Conservation (phyloP, 768 basidiomycete genomes). For the Lactifluus piperatus region DNA sequence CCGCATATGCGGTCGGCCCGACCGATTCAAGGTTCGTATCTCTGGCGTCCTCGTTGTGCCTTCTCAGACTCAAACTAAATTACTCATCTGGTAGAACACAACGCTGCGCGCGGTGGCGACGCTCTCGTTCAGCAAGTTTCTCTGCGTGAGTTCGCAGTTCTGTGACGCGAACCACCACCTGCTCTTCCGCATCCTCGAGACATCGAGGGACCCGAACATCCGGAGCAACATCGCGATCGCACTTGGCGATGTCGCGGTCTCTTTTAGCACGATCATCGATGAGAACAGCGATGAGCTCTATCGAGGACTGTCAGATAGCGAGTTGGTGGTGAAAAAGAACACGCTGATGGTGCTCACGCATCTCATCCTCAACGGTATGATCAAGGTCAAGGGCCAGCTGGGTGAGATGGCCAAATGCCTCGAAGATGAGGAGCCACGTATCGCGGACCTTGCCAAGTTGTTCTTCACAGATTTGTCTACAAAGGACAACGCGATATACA, state of each 20-base stretch:
- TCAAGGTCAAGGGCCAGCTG: slow-evolving; percentile 98
- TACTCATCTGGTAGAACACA: slow-evolving; percentile 51
- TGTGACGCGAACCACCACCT: slow-evolving; percentile 85
- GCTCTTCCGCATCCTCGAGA: slow-evolving; percentile 91
- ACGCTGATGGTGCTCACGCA: slow-evolving; percentile 98
- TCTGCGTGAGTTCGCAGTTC: slow-evolving; percentile 90
- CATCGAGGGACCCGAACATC: slow-evolving; percentile 81
- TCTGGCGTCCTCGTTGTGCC: neutral
- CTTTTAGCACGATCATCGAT: slow-evolving; percentile 95
- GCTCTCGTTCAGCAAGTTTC: slow-evolving; percentile 88
- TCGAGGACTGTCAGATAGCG: slow-evolving; percentile 80
- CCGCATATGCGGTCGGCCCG: slow-evolving; percentile 83
- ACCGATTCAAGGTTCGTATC: slow-evolving; percentile 72
- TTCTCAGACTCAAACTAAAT: neutral
- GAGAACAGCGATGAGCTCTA: slow-evolving; percentile 96
- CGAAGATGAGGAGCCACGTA: slow-evolving; percentile 79
- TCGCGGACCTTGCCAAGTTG: slow-evolving; percentile 91
- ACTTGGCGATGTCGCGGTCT: slow-evolving; percentile 94
- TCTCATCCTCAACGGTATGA: slow-evolving; percentile 96
- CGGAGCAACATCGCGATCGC: slow-evolving; percentile 97
- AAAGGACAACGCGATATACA: slow-evolving; percentile 98
- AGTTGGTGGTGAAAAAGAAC: slow-evolving; percentile 95
- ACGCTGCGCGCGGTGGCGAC: slow-evolving; percentile 82
- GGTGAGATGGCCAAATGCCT: slow-evolving; percentile 99
- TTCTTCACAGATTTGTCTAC: slow-evolving; percentile 96